phyloP scores from a whole-genome alignment of 768 basidiomycete species.

The Hygrophorus russula region DNA sequence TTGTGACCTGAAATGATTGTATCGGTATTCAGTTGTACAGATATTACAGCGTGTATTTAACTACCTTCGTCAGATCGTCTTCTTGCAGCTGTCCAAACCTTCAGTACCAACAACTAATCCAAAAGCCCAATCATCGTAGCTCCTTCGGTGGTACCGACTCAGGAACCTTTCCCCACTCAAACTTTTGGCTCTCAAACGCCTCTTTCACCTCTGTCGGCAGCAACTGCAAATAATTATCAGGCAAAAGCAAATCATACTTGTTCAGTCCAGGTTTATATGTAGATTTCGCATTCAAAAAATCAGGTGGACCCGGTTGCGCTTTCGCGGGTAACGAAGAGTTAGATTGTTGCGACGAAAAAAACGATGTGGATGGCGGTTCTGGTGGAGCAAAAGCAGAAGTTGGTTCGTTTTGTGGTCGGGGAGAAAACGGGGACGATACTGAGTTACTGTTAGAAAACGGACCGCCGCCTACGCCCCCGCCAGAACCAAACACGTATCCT shows the following conservation, averaged over 20 bases:
- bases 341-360: conserved; percentile 7
- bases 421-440: not conserved
- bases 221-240: conserved; percentile 43
- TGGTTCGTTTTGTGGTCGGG: conserved; percentile 6
- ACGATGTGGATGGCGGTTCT: conserved; percentile 9
- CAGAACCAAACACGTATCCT: conserved; percentile 13
- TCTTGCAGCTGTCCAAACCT: too few relatives aligned
- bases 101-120: not conserved
- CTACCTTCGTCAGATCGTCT: too few relatives aligned
- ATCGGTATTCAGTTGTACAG: too few relatives aligned
- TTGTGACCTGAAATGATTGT: too few relatives aligned
- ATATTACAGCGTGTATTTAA: too few relatives aligned
- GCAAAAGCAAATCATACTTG: conserved; percentile 46
- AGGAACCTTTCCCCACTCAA: conserved; percentile 60
- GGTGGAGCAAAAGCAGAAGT: conserved; percentile 17
- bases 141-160: conserved; percentile 66
- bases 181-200: conserved; percentile 45
- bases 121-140: conserved; percentile 26
- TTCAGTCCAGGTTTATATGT: conserved; percentile 35
- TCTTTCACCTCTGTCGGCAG: conserved; percentile 39
- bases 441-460: conserved; percentile 1
- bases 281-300: conserved; percentile 17
- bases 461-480: conserved; percentile 10
- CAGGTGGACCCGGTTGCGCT: conserved; percentile 11
- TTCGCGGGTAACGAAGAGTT: conserved; percentile 5